Evolutionary conservation across 1,284 basidiomycete genomes (phyloP), one percentile per base, ranked within the genome.

Genomic region (Ustilago cynodontis): DNA sequence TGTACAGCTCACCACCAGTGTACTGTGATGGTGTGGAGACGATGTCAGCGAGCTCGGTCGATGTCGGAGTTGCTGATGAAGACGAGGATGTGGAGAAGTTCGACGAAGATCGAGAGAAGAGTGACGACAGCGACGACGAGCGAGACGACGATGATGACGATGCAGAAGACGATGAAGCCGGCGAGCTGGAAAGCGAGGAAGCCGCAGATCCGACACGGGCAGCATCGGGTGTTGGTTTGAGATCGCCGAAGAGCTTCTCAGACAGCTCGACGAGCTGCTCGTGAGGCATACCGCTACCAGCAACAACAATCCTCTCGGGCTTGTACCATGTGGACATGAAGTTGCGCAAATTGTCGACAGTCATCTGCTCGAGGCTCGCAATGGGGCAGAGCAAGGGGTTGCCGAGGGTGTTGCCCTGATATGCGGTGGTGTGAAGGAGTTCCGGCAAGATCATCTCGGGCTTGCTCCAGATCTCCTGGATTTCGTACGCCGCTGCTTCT

Each of bases 401-500:
- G 31, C 96, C 96, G 1, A 98, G 89, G 0, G 92, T 94, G 74
- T 90, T 90, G 72, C 89, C 88, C 63, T 90, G 88, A 86, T 93
- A 98, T 0, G 95, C 96, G 63, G 95, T 91, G 37, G 90, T 88
- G 85, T 98, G 95, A 26, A 98, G 87, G 6, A 96, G 87, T 84
- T 99, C 96, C 2, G 96, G 95, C n/a, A 98, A 88, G 71, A 96
- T 93, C 90, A 95, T 92, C 81, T 98, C 96, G 0, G 96, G 95
- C 86, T 98, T 98, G 59, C 90, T 89, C 85, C 88, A 90, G 68
- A 98, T 91, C 87, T 98, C 95, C 49, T 94, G 90, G 51, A 95
- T 90, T 87, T 99, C 96, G 85, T 96, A 99, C n/a, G 90, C 89
- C 0, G 94, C 94, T 1, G 94, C 94, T 64, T 94, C 93, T 64